phyloP scores from a whole-genome alignment of 345 rosid species.

The Gossypium mustelinum region DNA sequence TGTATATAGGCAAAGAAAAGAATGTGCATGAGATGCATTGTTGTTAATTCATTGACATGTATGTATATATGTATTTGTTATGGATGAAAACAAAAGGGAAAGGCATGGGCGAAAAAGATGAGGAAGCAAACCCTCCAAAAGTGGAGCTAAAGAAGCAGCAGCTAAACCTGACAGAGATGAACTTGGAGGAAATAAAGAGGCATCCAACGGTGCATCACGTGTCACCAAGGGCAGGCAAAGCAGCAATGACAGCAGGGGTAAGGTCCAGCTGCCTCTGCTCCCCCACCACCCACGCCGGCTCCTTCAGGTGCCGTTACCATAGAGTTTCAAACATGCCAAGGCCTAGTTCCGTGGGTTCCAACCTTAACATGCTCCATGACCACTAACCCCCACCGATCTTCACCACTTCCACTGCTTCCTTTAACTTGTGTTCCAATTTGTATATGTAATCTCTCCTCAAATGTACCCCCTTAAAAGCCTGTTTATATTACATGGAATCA shows the following conservation, averaged over 20 bases:
- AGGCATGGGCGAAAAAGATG: background rate
- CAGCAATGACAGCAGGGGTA: background rate
- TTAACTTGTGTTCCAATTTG: background rate
- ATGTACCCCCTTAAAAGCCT: background rate
- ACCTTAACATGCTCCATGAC: background rate
- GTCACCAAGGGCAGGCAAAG: background rate
- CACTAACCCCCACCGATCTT: background rate
- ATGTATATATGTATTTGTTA: background rate
- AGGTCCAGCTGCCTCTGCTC: slow-evolving; percentile 13
- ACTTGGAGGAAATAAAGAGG: background rate
- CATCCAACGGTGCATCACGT: slow-evolving; percentile 2
- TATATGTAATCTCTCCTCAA: background rate
- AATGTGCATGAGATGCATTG: too few relatives aligned
- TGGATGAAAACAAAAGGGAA: background rate
- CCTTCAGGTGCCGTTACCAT: slow-evolving; percentile 12
- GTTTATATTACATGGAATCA: background rate
- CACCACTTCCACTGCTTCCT: too few relatives aligned
- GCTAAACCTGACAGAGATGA: background rate
- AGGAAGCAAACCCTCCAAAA: background rate
- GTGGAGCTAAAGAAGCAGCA: background rate
- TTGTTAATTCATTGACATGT: background rate
- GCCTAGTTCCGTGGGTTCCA: background rate
- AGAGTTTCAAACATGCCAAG: background rate
- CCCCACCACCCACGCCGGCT: slow-evolving; percentile 5
- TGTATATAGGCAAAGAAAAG: too few relatives aligned